Conservation (phyloP, 106 monocot genomes). For the Phalaenopsis aphrodite region DNA sequence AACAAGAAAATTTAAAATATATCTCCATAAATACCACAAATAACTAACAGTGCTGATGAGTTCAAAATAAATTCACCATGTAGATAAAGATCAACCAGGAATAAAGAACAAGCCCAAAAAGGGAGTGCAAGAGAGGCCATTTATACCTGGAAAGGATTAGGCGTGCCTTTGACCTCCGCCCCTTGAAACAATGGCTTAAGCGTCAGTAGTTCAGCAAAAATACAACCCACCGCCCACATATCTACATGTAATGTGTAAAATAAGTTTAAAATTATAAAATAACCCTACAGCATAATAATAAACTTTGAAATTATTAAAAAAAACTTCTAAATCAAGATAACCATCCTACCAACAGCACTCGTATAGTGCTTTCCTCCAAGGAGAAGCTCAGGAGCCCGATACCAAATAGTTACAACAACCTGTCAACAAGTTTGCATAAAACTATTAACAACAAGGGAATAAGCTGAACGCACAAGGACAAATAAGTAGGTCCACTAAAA, state of each 20-base stretch:
- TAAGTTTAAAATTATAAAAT: not conserved
- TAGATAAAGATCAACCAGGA: not conserved
- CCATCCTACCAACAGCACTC: slow-evolving; percentile 95
- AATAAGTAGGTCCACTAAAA: not conserved
- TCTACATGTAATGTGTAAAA: slow-evolving; percentile 42
- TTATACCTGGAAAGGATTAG: slow-evolving; percentile 88
- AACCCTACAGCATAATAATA: not conserved
- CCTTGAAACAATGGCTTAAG: slow-evolving; percentile 98
- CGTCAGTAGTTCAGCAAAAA: slow-evolving; percentile 91
- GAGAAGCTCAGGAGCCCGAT: slow-evolving; percentile 97
- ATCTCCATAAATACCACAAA: not conserved
- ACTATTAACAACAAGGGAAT: slow-evolving; percentile 7
- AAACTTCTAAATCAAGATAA: not conserved
- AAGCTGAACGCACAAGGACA: not conserved
- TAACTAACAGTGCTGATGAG: not conserved
- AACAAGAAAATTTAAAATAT: not conserved
- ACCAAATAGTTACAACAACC: slow-evolving; percentile 99
- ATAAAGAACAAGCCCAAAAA: not conserved
- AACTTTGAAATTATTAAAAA: not conserved
- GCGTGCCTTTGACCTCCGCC: slow-evolving; percentile 85
- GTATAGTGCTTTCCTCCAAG: slow-evolving; percentile 97
- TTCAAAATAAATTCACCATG: not conserved
- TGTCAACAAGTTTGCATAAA: slow-evolving; percentile 19
- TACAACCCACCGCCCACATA: slow-evolving; percentile 99
- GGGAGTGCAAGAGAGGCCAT: not conserved